phyloP scores from a whole-genome alignment of 495 filamentous ascomycete genomes.

The Penicillium longicatenatum region DNA sequence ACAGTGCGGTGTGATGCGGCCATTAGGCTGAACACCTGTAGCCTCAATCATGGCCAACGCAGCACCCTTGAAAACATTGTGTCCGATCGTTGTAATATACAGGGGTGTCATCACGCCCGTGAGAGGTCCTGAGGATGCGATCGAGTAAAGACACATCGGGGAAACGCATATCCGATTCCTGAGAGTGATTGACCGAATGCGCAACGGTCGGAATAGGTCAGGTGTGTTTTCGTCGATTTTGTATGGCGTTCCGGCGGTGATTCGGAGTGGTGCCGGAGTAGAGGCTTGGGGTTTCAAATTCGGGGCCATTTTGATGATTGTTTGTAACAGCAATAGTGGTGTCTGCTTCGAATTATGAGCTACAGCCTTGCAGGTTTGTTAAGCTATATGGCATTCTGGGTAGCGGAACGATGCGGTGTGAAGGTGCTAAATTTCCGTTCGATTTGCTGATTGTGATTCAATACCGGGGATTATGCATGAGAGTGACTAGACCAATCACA shows the following conservation, averaged over 20 bases:
- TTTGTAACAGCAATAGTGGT: too few relatives aligned
- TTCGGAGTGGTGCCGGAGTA: neutral
- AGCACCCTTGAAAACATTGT: constrained; percentile 3
- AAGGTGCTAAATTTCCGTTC: too few relatives aligned
- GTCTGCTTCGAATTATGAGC: neutral
- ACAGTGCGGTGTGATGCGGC: constrained; percentile 74
- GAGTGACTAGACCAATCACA: too few relatives aligned
- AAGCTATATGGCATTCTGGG: too few relatives aligned
- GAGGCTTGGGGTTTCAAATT: neutral
- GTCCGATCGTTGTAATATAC: constrained; percentile 1
- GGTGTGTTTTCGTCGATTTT: neutral
- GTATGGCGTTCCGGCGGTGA: constrained; percentile 18
- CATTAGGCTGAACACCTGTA: constrained; percentile 66
- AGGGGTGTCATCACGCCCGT: neutral
- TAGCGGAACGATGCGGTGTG: too few relatives aligned
- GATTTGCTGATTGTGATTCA: too few relatives aligned
- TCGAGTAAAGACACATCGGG: constrained; percentile 58
- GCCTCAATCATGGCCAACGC: constrained; percentile 69
- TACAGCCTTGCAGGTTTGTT: too few relatives aligned
- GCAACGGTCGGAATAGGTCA: constrained; percentile 1
- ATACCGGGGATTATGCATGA: too few relatives aligned
- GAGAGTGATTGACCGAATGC: constrained; percentile 4
- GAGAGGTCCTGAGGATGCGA: neutral
- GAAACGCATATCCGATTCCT: constrained; percentile 5
- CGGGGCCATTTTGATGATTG: neutral